Conservation (phyloP, 805 yeast species). For the Metschnikowia noctiluminum region DNA sequence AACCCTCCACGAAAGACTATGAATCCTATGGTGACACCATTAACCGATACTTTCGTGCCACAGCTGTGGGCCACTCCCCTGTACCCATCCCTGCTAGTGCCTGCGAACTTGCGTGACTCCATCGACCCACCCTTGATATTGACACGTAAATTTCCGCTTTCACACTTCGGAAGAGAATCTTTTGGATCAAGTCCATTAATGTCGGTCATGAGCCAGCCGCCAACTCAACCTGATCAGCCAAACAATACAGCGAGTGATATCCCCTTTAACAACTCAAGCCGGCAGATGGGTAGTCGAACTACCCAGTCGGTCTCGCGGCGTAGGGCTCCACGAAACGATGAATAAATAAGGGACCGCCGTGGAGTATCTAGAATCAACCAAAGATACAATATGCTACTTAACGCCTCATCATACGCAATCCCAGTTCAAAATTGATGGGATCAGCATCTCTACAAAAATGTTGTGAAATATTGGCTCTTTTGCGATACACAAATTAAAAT, state of each 20-base stretch:
- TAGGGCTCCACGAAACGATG: not conserved
- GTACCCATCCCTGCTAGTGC: slow-evolving; percentile 6
- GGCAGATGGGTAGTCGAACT: not conserved
- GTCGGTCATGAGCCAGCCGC: not conserved
- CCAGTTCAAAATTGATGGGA: too few species aligned
- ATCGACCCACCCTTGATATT: slow-evolving; percentile 15
- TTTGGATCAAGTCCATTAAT: not conserved
- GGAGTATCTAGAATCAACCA: too few species aligned
- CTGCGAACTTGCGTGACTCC: not conserved
- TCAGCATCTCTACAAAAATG: too few species aligned
- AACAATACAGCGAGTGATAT: not conserved
- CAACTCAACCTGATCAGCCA: not conserved
- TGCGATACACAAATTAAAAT: too few species aligned
- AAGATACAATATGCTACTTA: too few species aligned
- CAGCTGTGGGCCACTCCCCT: slow-evolving; percentile 33
- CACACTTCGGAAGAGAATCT: slow-evolving; percentile 8
- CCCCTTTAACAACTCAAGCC: not conserved
- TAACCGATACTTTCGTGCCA: slow-evolving; percentile 35
- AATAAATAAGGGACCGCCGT: too few species aligned
- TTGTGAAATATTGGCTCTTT: too few species aligned
- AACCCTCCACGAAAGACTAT: slow-evolving; percentile 35
- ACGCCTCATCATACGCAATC: too few species aligned
- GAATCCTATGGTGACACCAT: slow-evolving; percentile 34
- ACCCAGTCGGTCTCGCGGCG: not conserved
- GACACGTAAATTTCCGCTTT: slow-evolving; percentile 16